These are phyloP conservation scores for Malus domestica DNA, from an alignment of 306 rosid species.

Conservation along the genomic window ASM211411v1 NC_041794.1:27908501-27909000, in stretches of 20 bases:
- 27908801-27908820: background rate
- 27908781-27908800: background rate
- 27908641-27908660: background rate
- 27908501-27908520: constrained; percentile 36
- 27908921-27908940: background rate
- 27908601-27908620: constrained; percentile 36
- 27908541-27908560: constrained; percentile 43
- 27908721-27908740: constrained; percentile 6
- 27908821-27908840: background rate
- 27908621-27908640: constrained; percentile 4
- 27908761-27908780: constrained; percentile 4
- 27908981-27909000: constrained; percentile 8
- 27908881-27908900: background rate
- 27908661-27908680: constrained; percentile 3
- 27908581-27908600: constrained; percentile 63
- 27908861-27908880: constrained; percentile 1
- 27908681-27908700: constrained; percentile 13
- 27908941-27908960: background rate
- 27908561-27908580: constrained; percentile 50
- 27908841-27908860: background rate
- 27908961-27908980: background rate
- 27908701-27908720: constrained; percentile 10
- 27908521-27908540: constrained; percentile 40
- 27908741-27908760: constrained; percentile 2
- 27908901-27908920: constrained; percentile 3